Evolutionary conservation across 2,329 filamentous ascomycete species (phyloP), one percentile per base, ranked within the genome.

Genomic region (Tolypocladium sp.): DNA sequence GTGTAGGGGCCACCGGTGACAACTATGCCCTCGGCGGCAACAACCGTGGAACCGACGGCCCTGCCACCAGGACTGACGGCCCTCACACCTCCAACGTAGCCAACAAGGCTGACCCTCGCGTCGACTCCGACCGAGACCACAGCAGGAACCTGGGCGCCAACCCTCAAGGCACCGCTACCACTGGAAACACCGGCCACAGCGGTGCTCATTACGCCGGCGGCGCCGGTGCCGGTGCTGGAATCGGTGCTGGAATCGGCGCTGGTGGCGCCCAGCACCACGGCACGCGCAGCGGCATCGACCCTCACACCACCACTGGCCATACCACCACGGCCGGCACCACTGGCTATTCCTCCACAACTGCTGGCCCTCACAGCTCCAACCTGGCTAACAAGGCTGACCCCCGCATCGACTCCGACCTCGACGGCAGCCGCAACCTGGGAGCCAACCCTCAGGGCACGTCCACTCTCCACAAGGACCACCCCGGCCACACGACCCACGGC

Each of bases 51-150:
- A 12, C 57, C 20, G 58, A 59, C 2, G 66, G 65, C 25, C 64
- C 66, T 38, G 67, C 69, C n/a, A 60, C 64, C 25, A 63, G 59
- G 33, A 70, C 69, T 6, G 68, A 67, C 0, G 79, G 81, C 0
- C 80, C 80, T 52, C 79, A 83, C 68, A 64, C 65, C 59, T 76
- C 75, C 2, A 73, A 78, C 59, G 15, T 76, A 17, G 63, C 72
- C 25, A 84, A 84, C 74, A 81, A 80, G 64, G 51, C 69, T 2
- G 82, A 84, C 62, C 80, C 81, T n/a, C 71, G 79, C n/a, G 72
- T 82, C 57, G 81, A 84, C 66, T 80, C 77, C 2, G 79, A 83
- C 64, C 71, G 78, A 9, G 77, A 78, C 57, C 68, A 71, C 44
- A 70, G 68, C 62, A 65, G 66, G 58, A 73, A 67, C 64, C 46